A percentile compares a stretch with the other conserved stretches of the same genome.
Evolutionary conservation across 352 stramenopile genomes (phyloP).

Genomic region (Paralagenidium karlingii): DNA sequence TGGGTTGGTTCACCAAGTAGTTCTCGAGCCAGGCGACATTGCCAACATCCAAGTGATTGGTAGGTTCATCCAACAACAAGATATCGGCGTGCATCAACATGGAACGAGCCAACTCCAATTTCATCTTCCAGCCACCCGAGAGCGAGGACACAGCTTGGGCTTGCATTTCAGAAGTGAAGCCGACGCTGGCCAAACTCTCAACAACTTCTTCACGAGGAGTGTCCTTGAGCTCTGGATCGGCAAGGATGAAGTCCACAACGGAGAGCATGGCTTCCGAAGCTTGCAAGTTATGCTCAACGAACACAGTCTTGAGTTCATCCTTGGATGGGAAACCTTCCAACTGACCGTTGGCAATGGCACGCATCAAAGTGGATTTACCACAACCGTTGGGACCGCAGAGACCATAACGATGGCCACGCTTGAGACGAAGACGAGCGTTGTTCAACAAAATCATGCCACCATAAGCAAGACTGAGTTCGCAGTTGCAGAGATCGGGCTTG

Average conservation of each 20-base stretch:
- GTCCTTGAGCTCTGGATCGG: slow-evolving; percentile 85
- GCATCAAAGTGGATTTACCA: slow-evolving; percentile 96
- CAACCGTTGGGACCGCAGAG: slow-evolving; percentile 88
- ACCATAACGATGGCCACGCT: slow-evolving; percentile 89
- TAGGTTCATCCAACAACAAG: slow-evolving; percentile 93
- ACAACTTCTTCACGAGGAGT: slow-evolving; percentile 80
- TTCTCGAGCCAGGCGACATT: slow-evolving; percentile 89
- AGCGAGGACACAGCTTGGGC: slow-evolving; percentile 84
- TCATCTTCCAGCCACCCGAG: slow-evolving; percentile 95
- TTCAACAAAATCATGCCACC: slow-evolving; percentile 89
- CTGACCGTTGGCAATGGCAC: slow-evolving; percentile 91
- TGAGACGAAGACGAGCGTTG: slow-evolving; percentile 84
- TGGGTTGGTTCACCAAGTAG: slow-evolving; percentile 74
- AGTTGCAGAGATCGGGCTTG: slow-evolving; percentile 97
- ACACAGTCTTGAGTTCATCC: slow-evolving; percentile 92
- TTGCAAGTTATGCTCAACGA: slow-evolving; percentile 96
- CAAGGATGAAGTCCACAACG: slow-evolving; percentile 76
- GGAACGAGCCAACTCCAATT: slow-evolving; percentile 88
- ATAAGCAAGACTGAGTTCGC: slow-evolving; percentile 97
- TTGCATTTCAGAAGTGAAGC: slow-evolving; percentile 93
- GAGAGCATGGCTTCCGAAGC: slow-evolving; percentile 74
- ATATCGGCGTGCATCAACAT: slow-evolving; percentile 94
- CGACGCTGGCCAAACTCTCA: slow-evolving; percentile 86
- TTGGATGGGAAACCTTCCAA: slow-evolving; percentile 94
- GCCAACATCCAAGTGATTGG: slow-evolving; percentile 91